Percentiles rank a stretch among this genome's conserved stretches.
Conservation (phyloP, 2,329 filamentous ascomycete species). For the Graphilbum sp. region DNA sequence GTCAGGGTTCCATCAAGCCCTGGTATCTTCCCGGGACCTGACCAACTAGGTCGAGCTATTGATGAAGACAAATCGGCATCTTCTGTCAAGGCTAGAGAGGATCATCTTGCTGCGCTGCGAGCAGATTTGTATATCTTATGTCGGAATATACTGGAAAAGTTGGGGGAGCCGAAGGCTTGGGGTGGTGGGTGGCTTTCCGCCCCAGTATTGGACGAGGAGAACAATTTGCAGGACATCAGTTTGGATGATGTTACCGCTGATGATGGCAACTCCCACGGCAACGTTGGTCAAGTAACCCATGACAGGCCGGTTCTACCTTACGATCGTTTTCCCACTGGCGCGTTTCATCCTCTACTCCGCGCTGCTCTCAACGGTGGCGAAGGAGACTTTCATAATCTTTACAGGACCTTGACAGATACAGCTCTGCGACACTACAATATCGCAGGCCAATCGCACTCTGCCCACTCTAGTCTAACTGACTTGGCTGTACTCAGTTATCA, state of each 20-base stretch:
- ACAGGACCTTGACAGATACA: slow-evolving; percentile 67
- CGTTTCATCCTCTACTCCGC: no score
- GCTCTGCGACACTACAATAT: slow-evolving; percentile 70
- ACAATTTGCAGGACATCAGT: slow-evolving; percentile 10
- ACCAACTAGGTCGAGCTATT: slow-evolving; percentile 16
- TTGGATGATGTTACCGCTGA: slow-evolving; percentile 44
- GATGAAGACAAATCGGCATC: slow-evolving; percentile 29
- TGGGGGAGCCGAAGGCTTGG: slow-evolving; percentile 61
- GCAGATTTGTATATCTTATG: slow-evolving; percentile 72
- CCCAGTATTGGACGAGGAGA: slow-evolving; percentile 28
- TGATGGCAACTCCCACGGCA: no score
- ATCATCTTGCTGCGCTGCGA: slow-evolving; percentile 67
- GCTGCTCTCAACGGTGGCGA: slow-evolving; percentile 40
- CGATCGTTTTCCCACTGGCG: no score
- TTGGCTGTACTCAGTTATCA: slow-evolving; percentile 72
- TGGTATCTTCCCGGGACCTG: slow-evolving; percentile 33
- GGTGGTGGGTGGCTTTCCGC: slow-evolving; percentile 56
- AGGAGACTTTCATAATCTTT: slow-evolving; percentile 49
- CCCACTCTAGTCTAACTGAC: slow-evolving; percentile 65
- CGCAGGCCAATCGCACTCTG: slow-evolving; percentile 61
- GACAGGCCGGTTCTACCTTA: no score
- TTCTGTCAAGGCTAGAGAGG: slow-evolving; percentile 44
- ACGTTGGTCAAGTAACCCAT: no score
- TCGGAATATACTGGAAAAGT: slow-evolving; percentile 58
- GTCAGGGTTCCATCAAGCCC: slow-evolving; percentile 26